phyloP scores from a whole-genome alignment of 2,329 filamentous ascomycete species.

The Aspergillus spinulosporus region DNA sequence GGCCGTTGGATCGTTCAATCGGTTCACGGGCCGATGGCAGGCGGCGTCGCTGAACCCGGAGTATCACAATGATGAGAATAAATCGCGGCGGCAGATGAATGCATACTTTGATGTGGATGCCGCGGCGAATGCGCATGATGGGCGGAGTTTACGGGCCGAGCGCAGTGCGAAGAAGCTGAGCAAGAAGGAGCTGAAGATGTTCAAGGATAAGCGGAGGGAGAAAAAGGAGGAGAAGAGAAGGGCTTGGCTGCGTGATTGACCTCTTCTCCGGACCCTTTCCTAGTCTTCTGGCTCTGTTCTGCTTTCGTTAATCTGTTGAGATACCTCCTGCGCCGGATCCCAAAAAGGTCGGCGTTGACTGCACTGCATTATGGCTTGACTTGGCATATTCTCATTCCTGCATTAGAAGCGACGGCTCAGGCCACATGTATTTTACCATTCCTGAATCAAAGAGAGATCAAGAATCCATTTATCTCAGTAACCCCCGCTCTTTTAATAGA shows the following conservation, averaged over 20 bases:
- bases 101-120: conserved; percentile 96
- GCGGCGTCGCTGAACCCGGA: conserved; percentile 66
- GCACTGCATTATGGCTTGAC: neutral
- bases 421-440: conserved; percentile 7
- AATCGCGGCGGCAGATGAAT: conserved; percentile 83
- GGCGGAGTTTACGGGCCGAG: conserved; percentile 87
- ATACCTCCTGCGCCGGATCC: conserved; percentile 16
- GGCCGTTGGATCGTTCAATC: conserved; percentile 79
- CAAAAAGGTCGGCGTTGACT: conserved; percentile 6
- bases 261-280: neutral
- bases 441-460: neutral
- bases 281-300: neutral
- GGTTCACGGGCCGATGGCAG: conserved; percentile 85
- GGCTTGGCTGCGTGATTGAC: conserved; percentile 84
- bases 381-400: neutral
- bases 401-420: conserved; percentile 10
- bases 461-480: neutral
- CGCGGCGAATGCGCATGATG: conserved; percentile 86
- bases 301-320: neutral
- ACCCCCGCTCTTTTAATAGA: conserved; percentile 11
- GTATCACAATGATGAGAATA: conserved; percentile 81
- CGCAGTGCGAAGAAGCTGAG: conserved; percentile 78
- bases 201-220: conserved; percentile 83
- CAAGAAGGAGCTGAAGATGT: conserved; percentile 84
- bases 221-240: conserved; percentile 93